Evolutionary conservation across 2,329 filamentous ascomycete species (phyloP).

Genomic region (Sclerotinia borealis): DNA sequence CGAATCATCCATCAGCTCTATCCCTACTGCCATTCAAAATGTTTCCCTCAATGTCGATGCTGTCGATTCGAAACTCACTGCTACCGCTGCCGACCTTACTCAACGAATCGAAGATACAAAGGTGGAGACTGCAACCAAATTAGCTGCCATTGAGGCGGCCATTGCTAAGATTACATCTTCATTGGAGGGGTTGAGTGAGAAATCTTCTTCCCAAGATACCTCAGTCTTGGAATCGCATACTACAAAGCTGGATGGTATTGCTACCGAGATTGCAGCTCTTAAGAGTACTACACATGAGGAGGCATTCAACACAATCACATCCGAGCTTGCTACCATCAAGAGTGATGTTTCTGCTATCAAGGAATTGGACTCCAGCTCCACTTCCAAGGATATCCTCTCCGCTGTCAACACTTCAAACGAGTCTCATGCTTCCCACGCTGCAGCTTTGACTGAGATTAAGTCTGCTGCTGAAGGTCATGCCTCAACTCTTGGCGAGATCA

Average conservation of each 20-base stretch:
- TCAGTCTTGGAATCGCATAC: conserved; percentile 22
- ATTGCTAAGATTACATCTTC: conserved; percentile 25
- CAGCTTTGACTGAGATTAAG: conserved; percentile 21
- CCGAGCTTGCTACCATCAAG: conserved; percentile 27
- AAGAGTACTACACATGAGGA: conserved; percentile 20
- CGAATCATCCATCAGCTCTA: conserved; percentile 23
- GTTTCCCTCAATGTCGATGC: conserved; percentile 19
- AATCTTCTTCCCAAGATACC: conserved; percentile 25
- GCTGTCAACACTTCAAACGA: conserved; percentile 23
- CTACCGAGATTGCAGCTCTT: conserved; percentile 22
- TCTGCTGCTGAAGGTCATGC: conserved; percentile 16
- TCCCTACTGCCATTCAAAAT: conserved; percentile 10
- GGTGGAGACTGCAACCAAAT: conserved; percentile 21
- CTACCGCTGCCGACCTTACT: conserved; percentile 23
- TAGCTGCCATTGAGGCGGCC: conserved; percentile 27
- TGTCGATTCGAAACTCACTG: conserved; percentile 23
- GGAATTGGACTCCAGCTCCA: conserved; percentile 18
- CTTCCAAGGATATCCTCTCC: conserved; percentile 19
- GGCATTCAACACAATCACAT: conserved; percentile 23
- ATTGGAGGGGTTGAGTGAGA: conserved; percentile 24
- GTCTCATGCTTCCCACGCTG: conserved; percentile 21
- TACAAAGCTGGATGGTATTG: conserved; percentile 24
- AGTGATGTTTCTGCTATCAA: conserved; percentile 19
- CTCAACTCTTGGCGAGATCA: conserved; percentile 7
- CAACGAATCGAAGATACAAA: conserved; percentile 23